Evolutionary conservation across 495 filamentous ascomycete genomes (phyloP).

Genomic region (Thermothielavioides terrestris): DNA sequence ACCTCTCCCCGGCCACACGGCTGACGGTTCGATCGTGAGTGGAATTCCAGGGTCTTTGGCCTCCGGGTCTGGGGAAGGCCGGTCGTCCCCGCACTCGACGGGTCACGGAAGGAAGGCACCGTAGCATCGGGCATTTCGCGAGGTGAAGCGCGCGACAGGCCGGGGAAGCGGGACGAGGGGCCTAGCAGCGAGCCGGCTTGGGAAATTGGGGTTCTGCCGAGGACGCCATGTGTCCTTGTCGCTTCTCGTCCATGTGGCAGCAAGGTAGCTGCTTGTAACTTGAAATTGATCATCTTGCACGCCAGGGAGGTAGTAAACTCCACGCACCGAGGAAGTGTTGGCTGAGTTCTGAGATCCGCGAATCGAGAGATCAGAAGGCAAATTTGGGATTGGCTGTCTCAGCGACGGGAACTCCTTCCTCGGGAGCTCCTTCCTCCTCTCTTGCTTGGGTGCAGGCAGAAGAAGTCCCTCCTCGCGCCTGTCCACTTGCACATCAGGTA

Average conservation of each 20-base stretch:
- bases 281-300: too few species aligned
- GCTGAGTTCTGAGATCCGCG: not conserved
- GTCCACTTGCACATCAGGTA: not conserved
- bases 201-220: slow-evolving; percentile 1
- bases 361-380: not conserved
- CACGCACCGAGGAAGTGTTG: not conserved
- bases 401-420: too few species aligned
- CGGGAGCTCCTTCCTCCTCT: not conserved
- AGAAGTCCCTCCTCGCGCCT: too few species aligned
- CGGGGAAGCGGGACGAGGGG: slow-evolving; percentile 10
- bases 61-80: slow-evolving; percentile 12
- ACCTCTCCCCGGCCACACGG: not conserved
- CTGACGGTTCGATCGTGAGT: slow-evolving; percentile 6
- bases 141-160: not conserved
- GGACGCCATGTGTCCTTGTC: slow-evolving; percentile 5
- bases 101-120: slow-evolving; percentile 4
- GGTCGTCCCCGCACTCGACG: slow-evolving; percentile 10
- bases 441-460: not conserved
- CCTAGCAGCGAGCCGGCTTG: not conserved
- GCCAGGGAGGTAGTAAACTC: too few species aligned
- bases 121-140: not conserved
- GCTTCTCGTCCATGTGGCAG: not conserved
- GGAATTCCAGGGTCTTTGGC: slow-evolving; percentile 1
- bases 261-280: too few species aligned
- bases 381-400: too few species aligned